Percentiles rank a stretch among this genome's conserved stretches.
phyloP scores from a whole-genome alignment of 31 red algal genomes.

The Endocladia muricata region DNA sequence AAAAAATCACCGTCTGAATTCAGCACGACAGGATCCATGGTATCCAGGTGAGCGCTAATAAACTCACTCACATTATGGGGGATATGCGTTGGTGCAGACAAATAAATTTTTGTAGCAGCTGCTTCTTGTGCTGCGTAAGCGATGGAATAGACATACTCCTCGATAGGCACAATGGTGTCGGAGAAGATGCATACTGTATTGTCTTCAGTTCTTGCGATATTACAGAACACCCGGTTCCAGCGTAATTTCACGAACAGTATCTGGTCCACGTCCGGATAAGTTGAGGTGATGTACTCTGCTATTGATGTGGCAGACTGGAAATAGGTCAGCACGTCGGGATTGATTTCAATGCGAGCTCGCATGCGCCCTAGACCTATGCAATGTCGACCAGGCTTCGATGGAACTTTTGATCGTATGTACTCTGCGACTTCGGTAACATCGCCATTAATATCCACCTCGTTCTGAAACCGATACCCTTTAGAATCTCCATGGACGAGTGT shows the following conservation, averaged over 20 bases:
- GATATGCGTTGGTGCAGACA: slow-evolving; percentile 22
- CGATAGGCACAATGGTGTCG: not conserved
- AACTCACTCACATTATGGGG: slow-evolving; percentile 23
- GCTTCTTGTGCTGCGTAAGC: slow-evolving; percentile 16
- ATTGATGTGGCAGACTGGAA: slow-evolving; percentile 11
- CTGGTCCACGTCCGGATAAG: slow-evolving; percentile 6
- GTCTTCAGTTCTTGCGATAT: not conserved
- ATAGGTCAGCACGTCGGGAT: slow-evolving; percentile 32
- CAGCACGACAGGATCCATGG: slow-evolving; percentile 31
- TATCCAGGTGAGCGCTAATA: slow-evolving; percentile 5
- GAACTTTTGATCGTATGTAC: slow-evolving; percentile 9
- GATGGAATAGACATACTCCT: slow-evolving; percentile 32
- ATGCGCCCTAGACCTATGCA: slow-evolving; percentile 31
- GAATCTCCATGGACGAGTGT: slow-evolving; percentile 8
- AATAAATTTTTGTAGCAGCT: slow-evolving; percentile 30
- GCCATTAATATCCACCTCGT: not conserved
- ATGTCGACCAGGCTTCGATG: not conserved
- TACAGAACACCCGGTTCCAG: slow-evolving; percentile 25
- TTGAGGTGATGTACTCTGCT: not conserved
- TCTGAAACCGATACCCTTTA: slow-evolving; percentile 16
- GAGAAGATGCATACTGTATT: slow-evolving; percentile 21
- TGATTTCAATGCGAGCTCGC: slow-evolving; percentile 21
- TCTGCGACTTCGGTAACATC: slow-evolving; percentile 18
- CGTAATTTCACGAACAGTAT: slow-evolving; percentile 47
- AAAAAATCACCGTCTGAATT: slow-evolving; percentile 31